Base-by-base conservation (phyloP, 345 rosid species). In the Bruguiera sexangula region DNA sequence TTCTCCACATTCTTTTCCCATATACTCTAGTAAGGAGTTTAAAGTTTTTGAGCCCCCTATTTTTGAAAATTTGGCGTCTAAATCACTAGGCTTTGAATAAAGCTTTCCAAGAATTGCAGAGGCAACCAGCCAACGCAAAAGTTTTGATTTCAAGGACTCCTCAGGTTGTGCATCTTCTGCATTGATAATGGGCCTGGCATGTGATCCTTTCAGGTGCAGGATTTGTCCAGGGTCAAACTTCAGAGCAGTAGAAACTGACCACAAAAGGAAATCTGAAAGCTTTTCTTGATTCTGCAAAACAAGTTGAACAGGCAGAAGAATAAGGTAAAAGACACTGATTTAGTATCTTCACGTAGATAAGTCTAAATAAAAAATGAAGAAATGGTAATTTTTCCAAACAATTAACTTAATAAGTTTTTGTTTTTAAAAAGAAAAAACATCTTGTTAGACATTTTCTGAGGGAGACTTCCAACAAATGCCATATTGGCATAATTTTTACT, bases 61-160 rank as follows among this genome's bases (percentile, higher is more conserved):
- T 66, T 71, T 72, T 13, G 78, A 73, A 61, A 73, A 27, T 67
- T 63, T 66, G 75, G 79, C 36, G 51, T 71, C 71, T 6, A 19
- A 63, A 60, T 69, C 66, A 70, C 60, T 62, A 73, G 73, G 67
- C 66, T 81, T 68, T 51, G 59, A 55, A 70, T 76, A 83, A 66
- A 88, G 85, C 81, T 83, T 84, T 62, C 88, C 84, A 67, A 78
- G 92, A 77, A 92, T 86, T 71, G 84, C 90, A 10, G 88, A 80
- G 70, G 96, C 96, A 65, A 75, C 69, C 59, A 95, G 85, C 99
- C 99, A 92, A n/a, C 96, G 92, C 62, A 89, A 72, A 66, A 91
- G 88, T 75, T 89, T 94, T 26, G 82, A 85, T 60, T 78, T 71
- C 80, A 87, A 78, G 68, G 80, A 76, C 76, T 94, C 98, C 56